Conservation (phyloP, 2,329 filamentous ascomycete genomes). For the Coniochaeta sp. region DNA sequence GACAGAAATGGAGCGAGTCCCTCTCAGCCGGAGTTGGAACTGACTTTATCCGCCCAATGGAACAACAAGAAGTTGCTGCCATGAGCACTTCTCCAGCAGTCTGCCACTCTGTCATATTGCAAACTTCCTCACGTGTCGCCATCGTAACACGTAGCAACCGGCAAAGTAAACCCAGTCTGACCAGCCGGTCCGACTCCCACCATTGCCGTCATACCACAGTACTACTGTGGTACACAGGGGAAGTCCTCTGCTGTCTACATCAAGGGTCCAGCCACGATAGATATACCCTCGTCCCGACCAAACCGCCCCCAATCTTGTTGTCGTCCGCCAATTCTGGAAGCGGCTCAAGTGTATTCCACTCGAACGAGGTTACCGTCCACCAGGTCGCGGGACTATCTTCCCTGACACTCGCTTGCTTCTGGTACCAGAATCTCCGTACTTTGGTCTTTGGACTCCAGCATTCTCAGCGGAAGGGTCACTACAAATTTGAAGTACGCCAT, state of each 20-base stretch:
- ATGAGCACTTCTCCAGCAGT: background rate
- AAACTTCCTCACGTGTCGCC: background rate
- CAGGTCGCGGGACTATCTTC: background rate
- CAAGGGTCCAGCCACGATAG: background rate
- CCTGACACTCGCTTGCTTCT: no score
- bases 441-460: no score
- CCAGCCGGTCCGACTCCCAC: background rate
- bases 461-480: no score
- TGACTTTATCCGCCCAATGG: slow-evolving; percentile 2
- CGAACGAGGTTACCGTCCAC: background rate
- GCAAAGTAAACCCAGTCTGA: background rate
- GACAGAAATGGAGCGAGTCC: background rate
- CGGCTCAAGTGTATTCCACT: background rate
- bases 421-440: no score
- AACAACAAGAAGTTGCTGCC: background rate
- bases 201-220: background rate
- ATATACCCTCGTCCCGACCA: background rate
- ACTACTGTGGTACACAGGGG: background rate
- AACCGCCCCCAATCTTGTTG: background rate
- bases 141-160: background rate
- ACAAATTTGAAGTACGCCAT: background rate
- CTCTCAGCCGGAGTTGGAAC: background rate
- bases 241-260: background rate
- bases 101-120: background rate
- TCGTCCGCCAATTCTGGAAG: background rate